Percentiles rank a stretch among this genome's conserved stretches.
Conservation (phyloP, 106 monocot species). For the Chionographis japonica region DNA sequence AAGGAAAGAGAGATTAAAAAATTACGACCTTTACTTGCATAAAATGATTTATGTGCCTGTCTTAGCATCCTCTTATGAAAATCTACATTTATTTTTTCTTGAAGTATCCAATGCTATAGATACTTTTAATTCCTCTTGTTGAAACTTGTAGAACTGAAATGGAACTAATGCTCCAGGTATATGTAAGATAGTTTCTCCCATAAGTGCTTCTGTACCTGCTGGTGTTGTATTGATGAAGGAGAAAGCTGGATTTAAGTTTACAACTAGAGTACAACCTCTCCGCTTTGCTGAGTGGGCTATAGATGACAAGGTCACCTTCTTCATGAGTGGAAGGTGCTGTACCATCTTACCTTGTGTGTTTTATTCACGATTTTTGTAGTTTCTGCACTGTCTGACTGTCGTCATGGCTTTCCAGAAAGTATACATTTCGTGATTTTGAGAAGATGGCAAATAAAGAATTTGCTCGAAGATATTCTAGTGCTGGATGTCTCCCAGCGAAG, state of each 20-base stretch:
- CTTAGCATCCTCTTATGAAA: not conserved
- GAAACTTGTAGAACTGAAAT: not conserved
- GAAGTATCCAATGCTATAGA: not conserved
- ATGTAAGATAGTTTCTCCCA: conserved; percentile 84
- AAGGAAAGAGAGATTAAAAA: too few relatives aligned
- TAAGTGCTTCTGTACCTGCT: conserved; percentile 85
- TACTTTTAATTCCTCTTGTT: not conserved
- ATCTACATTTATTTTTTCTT: not conserved
- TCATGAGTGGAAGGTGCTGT: conserved; percentile 81
- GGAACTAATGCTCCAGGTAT: conserved; percentile 43
- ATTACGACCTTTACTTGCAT: too few relatives aligned
- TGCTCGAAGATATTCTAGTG: conserved; percentile 65
- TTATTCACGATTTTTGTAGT: not conserved
- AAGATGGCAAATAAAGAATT: conserved; percentile 93
- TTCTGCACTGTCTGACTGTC: conserved; percentile 4
- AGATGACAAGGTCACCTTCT: conserved; percentile 82
- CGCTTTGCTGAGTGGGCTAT: conserved; percentile 79
- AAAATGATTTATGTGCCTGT: too few relatives aligned
- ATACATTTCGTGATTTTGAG: conserved; percentile 91
- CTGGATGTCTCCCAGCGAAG: conserved; percentile 73
- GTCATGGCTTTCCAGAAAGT: conserved; percentile 56
- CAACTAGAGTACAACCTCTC: conserved; percentile 86
- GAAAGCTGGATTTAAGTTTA: conserved; percentile 81
- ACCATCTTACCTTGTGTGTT: not conserved
- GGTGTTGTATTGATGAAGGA: conserved; percentile 96